phyloP scores from a whole-genome alignment of 805 yeast species.

The Scheffersomyces spartinae region DNA sequence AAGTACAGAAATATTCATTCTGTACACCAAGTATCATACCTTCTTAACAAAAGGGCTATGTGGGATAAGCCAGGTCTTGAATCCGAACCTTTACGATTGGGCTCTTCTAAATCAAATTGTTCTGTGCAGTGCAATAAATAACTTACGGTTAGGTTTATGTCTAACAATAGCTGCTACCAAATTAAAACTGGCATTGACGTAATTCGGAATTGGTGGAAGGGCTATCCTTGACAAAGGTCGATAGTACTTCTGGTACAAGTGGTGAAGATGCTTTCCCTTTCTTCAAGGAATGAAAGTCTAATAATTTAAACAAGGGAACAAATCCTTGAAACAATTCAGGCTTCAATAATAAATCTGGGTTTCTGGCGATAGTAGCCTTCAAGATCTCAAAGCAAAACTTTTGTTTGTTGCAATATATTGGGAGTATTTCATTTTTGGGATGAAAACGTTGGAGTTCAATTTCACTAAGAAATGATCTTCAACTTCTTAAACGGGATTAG shows the following conservation, averaged over 20 bases:
- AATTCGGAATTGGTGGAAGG: conserved; percentile 71
- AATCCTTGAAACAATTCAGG: conserved; percentile 61
- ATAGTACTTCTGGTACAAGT: conserved; percentile 47
- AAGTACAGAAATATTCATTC: conserved; percentile 41
- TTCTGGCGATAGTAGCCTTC: conserved; percentile 56
- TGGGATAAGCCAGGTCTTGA: conserved; percentile 54
- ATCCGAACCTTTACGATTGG: conserved; percentile 78
- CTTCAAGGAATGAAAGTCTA: conserved; percentile 50
- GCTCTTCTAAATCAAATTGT: conserved; percentile 83
- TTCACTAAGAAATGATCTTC: conserved; percentile 69
- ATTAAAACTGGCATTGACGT: conserved; percentile 68
- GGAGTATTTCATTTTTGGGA: conserved; percentile 43
- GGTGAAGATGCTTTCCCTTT: conserved; percentile 40
- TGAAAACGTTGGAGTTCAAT: conserved; percentile 45
- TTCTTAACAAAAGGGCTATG: conserved; percentile 38
- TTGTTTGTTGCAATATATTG: conserved; percentile 47
- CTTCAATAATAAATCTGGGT: conserved; percentile 46
- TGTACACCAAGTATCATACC: conserved; percentile 67
- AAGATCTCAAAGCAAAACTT: conserved; percentile 68
- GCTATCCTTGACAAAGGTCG: conserved; percentile 57
- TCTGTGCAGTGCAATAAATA: conserved; percentile 62
- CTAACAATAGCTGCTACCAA: conserved; percentile 64
- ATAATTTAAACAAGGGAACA: conserved; percentile 57
- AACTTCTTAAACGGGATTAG: conserved; percentile 22
- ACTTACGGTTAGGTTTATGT: conserved; percentile 60